Evolutionary conservation across 176 grass and related monocot species (phyloP), one percentile per base, ranked within the genome.

Genomic region (Poa pratensis): DNA sequence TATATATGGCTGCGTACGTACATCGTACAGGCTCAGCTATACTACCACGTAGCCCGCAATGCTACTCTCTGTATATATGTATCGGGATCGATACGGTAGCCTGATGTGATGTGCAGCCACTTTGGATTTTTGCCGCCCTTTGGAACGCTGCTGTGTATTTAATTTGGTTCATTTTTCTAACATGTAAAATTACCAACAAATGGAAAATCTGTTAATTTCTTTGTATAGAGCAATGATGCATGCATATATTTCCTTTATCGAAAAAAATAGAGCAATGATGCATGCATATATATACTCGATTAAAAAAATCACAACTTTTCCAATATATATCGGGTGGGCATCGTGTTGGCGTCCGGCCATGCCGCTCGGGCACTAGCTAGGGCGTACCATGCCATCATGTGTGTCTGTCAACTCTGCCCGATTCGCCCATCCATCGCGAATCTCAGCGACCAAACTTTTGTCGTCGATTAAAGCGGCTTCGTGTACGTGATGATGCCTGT

Each of bases 401-500:
- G 0, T 2, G 5, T 7, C 19, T 4, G 77, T 48, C 57, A 79
- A 28, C 22, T 63, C 77, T 11, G 46, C 5, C 39, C 77, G 39
- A 46, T 63, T 62, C 39, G 39, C 22, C 17, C 57, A 18, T 28
- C 43, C 3, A 63, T 62, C 76, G 9, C 23, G 77, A 63, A 63
- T 79, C 57, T 42, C 9, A 22, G 15, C 23, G 39, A 79, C 5
- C 77, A 6, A 62, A 46, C 77, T 62, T 45, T 24, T 57, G 23
- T 40, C 57, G 16, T 63, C 55, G 37, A 46, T 45, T 62, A 62
- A 75, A 52, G 54, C 75, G 53, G 8, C 76, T 79, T 62, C 57
- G 46, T 63, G 55, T 45, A 79, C 34, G 34, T 35, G 34, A 35
- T 5, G 34, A 35, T 35, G 34, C 34, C 34, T 35, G 34, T 35